Evolutionary conservation across 352 stramenopile genomes (phyloP), one percentile per base, ranked within the genome.

Genomic region (Pythium aquatile): DNA sequence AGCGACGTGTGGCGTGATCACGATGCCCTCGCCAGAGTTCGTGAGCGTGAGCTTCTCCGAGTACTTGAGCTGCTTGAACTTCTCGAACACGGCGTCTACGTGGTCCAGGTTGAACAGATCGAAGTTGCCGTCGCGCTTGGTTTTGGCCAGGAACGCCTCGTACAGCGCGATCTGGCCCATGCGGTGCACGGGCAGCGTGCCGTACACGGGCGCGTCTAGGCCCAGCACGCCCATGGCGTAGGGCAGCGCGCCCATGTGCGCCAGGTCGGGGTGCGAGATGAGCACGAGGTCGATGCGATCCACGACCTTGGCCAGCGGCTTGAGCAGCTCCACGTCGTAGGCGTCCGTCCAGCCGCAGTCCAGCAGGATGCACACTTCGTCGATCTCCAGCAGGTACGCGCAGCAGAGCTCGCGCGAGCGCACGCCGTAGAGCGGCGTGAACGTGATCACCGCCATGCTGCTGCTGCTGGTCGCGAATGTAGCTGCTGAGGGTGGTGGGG

Each of bases 161-260:
- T 98, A 98, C 10, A 99, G 78, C 46, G 91, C 93, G 79, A 98
- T 98, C 77, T 98, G 93, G 10, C 96, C 96, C 93, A 99, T 98
- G 74, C 97, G 97, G 32, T 98, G 88, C 20, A 97, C 97, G 2
- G 97, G 94, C 33, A 97, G 90, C 17, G 97, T 99, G 16, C 91
- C 91, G 66, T 98, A 98, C 17, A 99, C 84, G 10, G 90, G 93
- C 33, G 90, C 85, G 29, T 90, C 81, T 7, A 96, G 79, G 1
- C 85, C 86, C 32, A 96, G 73, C 65, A 90, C 91, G 35, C 86
- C 85, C 63, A 96, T 88, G 35, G 89, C 87, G 74, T 97, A 97
- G 33, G 90, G 89, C 63, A 97, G 74, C 17, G 87, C 90, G 26
- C 90, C 90, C 82, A 97, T 94, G 79, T 97, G 90, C 46, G 84